Base-by-base conservation (phyloP, 179 eudicot genomes). In the Vitellaria paradoxa region DNA sequence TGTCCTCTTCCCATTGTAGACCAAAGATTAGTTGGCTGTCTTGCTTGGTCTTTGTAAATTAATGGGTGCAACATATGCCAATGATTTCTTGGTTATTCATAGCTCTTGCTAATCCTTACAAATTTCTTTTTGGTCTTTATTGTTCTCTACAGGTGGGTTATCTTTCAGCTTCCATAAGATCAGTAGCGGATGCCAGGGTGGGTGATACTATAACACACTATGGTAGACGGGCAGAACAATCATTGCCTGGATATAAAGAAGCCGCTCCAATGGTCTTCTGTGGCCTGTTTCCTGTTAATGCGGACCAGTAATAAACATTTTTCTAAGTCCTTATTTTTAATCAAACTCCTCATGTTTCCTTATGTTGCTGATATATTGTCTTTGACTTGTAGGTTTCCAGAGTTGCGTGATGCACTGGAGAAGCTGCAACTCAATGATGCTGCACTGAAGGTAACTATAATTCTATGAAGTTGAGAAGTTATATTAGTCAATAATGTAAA, bases 151-250 rank as follows among this genome's bases (percentile, higher is more conserved):
- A 95, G 99, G 99, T 95, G 12, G 99, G 99, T 23, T 95, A 95
- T 82, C 87, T 95, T 64, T 90, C 99, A 73, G 99, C 99, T 78
- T 93, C 99, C 61, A 88, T 95, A 78, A 88, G 93, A 86, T 89
- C 99, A 76, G 99, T 95, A 73, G 99, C 98, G 83, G 99, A 95
- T 88, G 99, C 99, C 73, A 93, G 97, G 90, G 99, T 95, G 73
- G 99, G 99, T 76, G 99, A 95, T 80, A 95, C 99, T 30, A 86
- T 95, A 79, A 95, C 99, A 49, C 89, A 84, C 81, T 87, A 88
- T 77, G 76, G 81, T 80, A 86, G 89, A 84, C 84, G 82, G 82
- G 98, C 99, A 50, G 93, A 93, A 59, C 81, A 77, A 59, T 86
- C 89, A 76, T 90, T 95, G 73, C 97, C 98, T 72, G 99, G 99